These are phyloP conservation scores for Sporothrix dimorphospora DNA, from an alignment of 2,329 filamentous ascomycete genomes.

Conservation along the genomic window DNA sequence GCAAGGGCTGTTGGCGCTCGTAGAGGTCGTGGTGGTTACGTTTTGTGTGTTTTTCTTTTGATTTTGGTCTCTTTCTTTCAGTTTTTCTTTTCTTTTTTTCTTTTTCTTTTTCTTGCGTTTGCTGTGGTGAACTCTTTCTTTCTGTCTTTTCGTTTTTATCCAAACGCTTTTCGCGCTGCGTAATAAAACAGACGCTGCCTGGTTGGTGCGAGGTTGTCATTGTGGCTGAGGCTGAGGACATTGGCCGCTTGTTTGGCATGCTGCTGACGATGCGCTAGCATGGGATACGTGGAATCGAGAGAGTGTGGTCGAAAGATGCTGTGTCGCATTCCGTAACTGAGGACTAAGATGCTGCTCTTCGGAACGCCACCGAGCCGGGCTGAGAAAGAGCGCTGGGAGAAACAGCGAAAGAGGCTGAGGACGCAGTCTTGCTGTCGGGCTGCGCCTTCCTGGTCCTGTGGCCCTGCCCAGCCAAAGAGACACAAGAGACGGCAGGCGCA, in stretches of 20 bases:
- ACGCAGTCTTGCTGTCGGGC: background rate
- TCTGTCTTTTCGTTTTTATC: background rate
- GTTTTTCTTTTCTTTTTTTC: background rate
- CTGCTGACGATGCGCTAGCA: background rate
- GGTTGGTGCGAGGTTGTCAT: background rate
- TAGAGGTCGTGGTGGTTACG: background rate
- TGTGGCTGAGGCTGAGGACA: constrained; percentile 1
- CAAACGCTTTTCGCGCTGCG: background rate
- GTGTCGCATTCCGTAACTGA: background rate
- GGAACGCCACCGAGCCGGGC: background rate
- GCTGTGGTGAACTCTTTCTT: background rate
- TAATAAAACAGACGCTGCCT: background rate
- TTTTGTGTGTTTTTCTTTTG: background rate
- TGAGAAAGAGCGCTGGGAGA: background rate
- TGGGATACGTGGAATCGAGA: background rate
- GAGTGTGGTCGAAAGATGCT: background rate
- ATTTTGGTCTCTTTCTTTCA: background rate
- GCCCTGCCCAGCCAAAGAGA: too few species aligned
- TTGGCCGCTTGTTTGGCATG: background rate
- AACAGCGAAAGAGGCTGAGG: constrained; percentile 4
- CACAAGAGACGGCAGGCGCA: background rate
- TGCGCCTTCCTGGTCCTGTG: constrained; percentile 15
- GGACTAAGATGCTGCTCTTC: background rate
- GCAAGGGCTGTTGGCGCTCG: background rate
- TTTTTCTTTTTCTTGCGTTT: background rate